Percentiles rank a stretch among this genome's conserved stretches.
Conservation (phyloP, 345 rosid species). For the Heritiera fomes region DNA sequence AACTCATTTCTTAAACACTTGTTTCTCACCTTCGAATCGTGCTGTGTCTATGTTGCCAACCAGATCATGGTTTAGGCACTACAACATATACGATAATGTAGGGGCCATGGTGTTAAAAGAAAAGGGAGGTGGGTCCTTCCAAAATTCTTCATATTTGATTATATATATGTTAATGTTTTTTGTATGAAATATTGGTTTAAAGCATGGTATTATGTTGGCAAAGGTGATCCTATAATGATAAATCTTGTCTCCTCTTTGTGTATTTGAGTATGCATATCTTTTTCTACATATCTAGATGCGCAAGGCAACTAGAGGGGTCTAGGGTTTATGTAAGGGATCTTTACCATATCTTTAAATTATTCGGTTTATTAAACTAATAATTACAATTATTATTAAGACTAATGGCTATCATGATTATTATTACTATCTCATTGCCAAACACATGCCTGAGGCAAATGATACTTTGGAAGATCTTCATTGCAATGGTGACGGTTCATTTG, state of each 20-base stretch:
- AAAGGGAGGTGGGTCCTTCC: not conserved
- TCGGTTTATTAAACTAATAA: slow-evolving; percentile 8
- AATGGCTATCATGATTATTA: slow-evolving; percentile 14
- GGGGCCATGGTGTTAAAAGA: slow-evolving; percentile 12
- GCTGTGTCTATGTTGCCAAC: slow-evolving; percentile 39
- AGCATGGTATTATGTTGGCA: slow-evolving; percentile 38
- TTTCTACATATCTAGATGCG: not conserved
- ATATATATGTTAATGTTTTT: not conserved
- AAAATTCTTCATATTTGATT: slow-evolving; percentile 2
- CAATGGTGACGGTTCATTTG: not conserved
- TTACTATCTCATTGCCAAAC: not conserved
- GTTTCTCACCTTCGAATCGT: not conserved
- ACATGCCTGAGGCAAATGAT: slow-evolving; percentile 16
- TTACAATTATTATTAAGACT: slow-evolving; percentile 2
- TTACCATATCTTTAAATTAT: not conserved
- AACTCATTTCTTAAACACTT: slow-evolving; percentile 19
- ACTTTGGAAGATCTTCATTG: slow-evolving; percentile 1
- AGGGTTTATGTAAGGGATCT: not conserved
- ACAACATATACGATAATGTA: slow-evolving; percentile 24
- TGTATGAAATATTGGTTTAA: not conserved
- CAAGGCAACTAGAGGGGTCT: not conserved
- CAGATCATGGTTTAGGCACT: slow-evolving; percentile 33
- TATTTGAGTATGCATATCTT: not conserved
- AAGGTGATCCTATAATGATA: slow-evolving; percentile 44
- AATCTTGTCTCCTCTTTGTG: slow-evolving; percentile 38